Conservation (phyloP, 495 filamentous ascomycete genomes). For the Cercophora newfieldiana region DNA sequence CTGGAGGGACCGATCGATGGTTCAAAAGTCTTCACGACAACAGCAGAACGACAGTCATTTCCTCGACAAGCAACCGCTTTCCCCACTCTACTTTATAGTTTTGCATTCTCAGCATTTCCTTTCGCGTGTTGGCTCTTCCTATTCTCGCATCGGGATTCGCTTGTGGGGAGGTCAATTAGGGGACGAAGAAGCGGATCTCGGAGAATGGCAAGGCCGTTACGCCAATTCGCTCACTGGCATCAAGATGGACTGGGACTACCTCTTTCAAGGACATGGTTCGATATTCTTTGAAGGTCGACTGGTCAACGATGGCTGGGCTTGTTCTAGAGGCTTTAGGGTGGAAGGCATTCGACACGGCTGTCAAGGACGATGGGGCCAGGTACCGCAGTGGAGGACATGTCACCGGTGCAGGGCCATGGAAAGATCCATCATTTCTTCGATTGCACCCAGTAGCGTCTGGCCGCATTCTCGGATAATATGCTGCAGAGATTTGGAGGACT, state of each 20-base stretch:
- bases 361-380: neutral
- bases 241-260: neutral
- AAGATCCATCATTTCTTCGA: neutral
- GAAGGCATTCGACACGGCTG: neutral
- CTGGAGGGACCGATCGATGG: slow-evolving; percentile 7
- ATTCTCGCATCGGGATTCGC: slow-evolving; percentile 38
- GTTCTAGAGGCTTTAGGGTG: neutral
- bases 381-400: neutral
- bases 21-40: slow-evolving; percentile 21
- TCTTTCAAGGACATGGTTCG: neutral
- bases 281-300: neutral
- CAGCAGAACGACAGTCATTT: slow-evolving; percentile 12
- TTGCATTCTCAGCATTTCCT: slow-evolving; percentile 28
- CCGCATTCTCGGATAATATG: neutral
- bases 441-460: neutral
- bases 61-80: slow-evolving; percentile 20
- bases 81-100: slow-evolving; percentile 20
- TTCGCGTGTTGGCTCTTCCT: slow-evolving; percentile 24
- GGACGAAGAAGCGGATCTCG: slow-evolving; percentile 31
- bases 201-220: neutral
- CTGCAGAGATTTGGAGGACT: neutral
- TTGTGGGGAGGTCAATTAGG: slow-evolving; percentile 45
- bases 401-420: neutral
- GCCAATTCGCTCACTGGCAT: slow-evolving; percentile 1
- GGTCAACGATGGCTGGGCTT: neutral